phyloP scores from a whole-genome alignment of 768 basidiomycete genomes.

The Candolleomyces eurysporus region DNA sequence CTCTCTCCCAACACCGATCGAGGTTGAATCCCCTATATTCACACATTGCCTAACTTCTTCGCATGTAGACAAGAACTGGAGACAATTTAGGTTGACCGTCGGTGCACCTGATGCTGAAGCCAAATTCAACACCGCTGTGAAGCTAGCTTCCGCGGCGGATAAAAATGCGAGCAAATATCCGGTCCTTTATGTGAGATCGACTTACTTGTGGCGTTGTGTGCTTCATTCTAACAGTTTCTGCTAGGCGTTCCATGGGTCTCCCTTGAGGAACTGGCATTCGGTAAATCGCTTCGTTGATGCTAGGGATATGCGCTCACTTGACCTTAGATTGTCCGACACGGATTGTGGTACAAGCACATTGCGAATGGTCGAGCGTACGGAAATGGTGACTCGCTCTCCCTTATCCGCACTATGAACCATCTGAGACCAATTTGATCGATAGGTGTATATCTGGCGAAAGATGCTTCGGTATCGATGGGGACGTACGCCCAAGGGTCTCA shows the following conservation, averaged over 20 bases:
- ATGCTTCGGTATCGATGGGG: slow-evolving; percentile 47
- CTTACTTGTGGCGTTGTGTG: background rate
- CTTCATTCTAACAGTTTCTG: background rate
- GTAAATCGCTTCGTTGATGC: slow-evolving; percentile 32
- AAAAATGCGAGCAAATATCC: slow-evolving; percentile 44
- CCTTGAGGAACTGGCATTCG: slow-evolving; percentile 68
- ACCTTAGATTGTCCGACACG: slow-evolving; percentile 65
- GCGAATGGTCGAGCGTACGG: slow-evolving; percentile 63
- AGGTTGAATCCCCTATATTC: background rate
- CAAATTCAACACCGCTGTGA: slow-evolving; percentile 50
- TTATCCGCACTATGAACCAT: too few relatives aligned
- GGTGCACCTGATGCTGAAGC: slow-evolving; percentile 73
- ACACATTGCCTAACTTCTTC: background rate
- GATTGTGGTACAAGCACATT: slow-evolving; percentile 59
- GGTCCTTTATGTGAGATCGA: slow-evolving; percentile 39
- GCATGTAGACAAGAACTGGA: slow-evolving; percentile 43
- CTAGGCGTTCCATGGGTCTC: slow-evolving; percentile 70
- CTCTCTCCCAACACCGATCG: too few relatives aligned
- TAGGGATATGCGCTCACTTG: background rate
- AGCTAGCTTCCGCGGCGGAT: slow-evolving; percentile 33
- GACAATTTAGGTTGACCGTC: slow-evolving; percentile 69
- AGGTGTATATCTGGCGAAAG: slow-evolving; percentile 72
- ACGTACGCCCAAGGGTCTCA: slow-evolving; percentile 35
- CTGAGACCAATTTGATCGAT: background rate
- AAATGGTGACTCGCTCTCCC: slow-evolving; percentile 40